A percentile compares a stretch with the other conserved stretches of the same genome.
phyloP scores from a whole-genome alignment of 495 filamentous ascomycete genomes.

The Penicillium cinerascens region DNA sequence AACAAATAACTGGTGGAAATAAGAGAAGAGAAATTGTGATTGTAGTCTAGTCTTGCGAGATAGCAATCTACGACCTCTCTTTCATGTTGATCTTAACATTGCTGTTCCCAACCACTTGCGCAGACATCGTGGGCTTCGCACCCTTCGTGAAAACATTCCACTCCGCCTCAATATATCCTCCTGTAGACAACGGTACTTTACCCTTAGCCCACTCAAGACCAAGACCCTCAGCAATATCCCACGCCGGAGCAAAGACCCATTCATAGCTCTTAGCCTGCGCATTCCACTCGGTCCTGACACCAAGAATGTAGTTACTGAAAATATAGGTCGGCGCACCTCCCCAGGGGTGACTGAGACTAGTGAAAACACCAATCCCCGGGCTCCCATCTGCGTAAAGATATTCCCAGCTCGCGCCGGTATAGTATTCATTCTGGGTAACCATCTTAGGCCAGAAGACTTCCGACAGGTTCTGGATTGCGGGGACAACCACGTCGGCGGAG shows the following conservation, averaged over 20 bases:
- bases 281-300: too few relatives aligned
- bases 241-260: constrained; percentile 17
- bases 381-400: constrained; percentile 29
- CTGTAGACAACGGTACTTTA: constrained; percentile 3
- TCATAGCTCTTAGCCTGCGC: constrained; percentile 3
- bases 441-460: constrained; percentile 33
- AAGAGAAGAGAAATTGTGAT: too few relatives aligned
- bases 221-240: constrained; percentile 7
- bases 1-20: too few relatives aligned
- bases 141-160: neutral
- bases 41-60: too few relatives aligned
- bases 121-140: neutral
- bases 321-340: constrained; percentile 37
- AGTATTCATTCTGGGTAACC: constrained; percentile 24
- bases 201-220: constrained; percentile 16
- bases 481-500: neutral
- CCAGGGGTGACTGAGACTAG: constrained; percentile 37
- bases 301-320: constrained; percentile 21
- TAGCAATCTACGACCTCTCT: neutral
- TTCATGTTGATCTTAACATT: constrained; percentile 16
- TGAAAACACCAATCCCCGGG: constrained; percentile 34
- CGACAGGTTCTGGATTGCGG: constrained; percentile 13
- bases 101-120: constrained; percentile 17
- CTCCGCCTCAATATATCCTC: constrained; percentile 9
- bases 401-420: constrained; percentile 36